Conservation (phyloP, 371 early-diverging fungal species). For the Mucor mucedo region DNA sequence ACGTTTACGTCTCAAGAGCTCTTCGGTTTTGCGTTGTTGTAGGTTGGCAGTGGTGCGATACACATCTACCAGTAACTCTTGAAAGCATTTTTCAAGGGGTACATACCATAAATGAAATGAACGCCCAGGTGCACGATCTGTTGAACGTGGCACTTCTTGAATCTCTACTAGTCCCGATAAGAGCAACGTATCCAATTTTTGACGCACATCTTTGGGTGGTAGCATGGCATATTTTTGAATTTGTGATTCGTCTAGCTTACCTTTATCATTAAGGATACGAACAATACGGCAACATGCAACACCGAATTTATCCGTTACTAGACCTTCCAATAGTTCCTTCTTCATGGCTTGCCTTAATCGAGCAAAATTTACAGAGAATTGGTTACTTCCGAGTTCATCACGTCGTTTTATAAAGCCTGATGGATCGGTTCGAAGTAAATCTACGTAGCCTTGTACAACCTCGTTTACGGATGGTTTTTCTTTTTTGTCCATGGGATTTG, state of each 20-base stretch:
- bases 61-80: conserved; percentile 59
- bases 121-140: conserved; percentile 83
- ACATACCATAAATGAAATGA: conserved; percentile 86
- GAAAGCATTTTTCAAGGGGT: conserved; percentile 63
- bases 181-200: conserved; percentile 66
- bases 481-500: conserved; percentile 43
- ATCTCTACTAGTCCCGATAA: conserved; percentile 72
- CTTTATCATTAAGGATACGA: conserved; percentile 76
- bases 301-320: conserved; percentile 77
- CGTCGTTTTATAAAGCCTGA: conserved; percentile 65
- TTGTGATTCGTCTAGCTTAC: conserved; percentile 84
- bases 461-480: conserved; percentile 45
- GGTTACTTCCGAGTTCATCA: conserved; percentile 77
- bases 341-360: conserved; percentile 60
- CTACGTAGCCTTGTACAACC: conserved; percentile 65
- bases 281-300: conserved; percentile 70
- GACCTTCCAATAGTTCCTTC: conserved; percentile 63
- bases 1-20: conserved; percentile 54
- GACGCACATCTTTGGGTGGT: conserved; percentile 70
- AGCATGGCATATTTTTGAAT: conserved; percentile 75
- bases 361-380: conserved; percentile 70
- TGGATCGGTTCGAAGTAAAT: conserved; percentile 63
- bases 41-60: conserved; percentile 72
- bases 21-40: conserved; percentile 68
- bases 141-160: conserved; percentile 86